Percentiles rank a stretch among this genome's conserved stretches.
Conservation (phyloP, 257 asterid genomes). For the Penstemon barbatus region DNA sequence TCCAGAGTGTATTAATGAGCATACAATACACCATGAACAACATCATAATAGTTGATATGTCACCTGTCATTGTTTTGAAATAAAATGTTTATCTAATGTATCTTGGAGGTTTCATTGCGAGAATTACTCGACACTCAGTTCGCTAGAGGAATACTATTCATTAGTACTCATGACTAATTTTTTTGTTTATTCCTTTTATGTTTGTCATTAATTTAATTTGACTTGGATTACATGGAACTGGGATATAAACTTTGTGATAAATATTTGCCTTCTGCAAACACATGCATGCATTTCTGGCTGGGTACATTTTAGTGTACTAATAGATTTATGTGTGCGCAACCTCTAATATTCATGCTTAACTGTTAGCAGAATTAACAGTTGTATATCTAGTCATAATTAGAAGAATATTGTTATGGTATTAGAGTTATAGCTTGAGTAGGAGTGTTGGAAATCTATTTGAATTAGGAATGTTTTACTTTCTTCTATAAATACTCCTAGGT, state of each 20-base stretch:
- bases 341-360: no score
- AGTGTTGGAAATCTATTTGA: no score
- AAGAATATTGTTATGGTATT: no score
- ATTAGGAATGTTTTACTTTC: no score
- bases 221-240: neutral
- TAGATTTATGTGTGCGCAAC: neutral
- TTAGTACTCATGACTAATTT: neutral
- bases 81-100: neutral
- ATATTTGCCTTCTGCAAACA: slow-evolving; percentile 15
- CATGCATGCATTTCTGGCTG: neutral
- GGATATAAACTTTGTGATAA: neutral
- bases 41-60: no score
- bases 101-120: neutral
- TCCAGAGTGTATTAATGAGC: neutral
- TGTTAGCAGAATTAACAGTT: no score
- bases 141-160: neutral
- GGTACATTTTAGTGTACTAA: no score
- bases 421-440: no score
- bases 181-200: neutral
- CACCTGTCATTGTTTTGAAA: neutral
- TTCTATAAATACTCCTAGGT: no score
- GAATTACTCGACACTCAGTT: neutral
- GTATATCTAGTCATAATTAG: no score
- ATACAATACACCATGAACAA: no score
- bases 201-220: neutral